Evolutionary conservation across 1,284 basidiomycete species (phyloP).

Genomic region (Vanrija sp.): DNA sequence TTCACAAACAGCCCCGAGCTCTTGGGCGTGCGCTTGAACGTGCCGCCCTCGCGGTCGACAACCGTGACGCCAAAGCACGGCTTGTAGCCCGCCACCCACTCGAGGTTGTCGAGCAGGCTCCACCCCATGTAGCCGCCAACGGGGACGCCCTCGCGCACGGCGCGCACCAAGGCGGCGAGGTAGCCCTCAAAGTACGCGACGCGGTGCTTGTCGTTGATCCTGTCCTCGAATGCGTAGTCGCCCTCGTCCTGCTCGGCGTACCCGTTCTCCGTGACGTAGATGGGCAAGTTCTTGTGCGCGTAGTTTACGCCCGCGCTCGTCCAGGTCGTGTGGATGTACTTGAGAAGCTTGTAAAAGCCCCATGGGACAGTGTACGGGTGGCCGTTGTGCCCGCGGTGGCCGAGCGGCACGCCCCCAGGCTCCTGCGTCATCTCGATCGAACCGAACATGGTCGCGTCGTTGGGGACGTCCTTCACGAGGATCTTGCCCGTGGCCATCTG

Average conservation of each 20-base stretch:
- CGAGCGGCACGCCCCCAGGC: constrained; percentile 22
- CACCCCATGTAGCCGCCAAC: constrained; percentile 30
- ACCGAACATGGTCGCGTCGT: constrained; percentile 15
- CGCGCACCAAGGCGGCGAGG: constrained; percentile 22
- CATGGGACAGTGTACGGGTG: constrained; percentile 27
- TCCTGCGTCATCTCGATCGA: constrained; percentile 14
- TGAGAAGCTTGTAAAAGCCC: constrained; percentile 13
- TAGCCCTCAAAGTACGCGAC: constrained; percentile 28
- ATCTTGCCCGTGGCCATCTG: constrained; percentile 18
- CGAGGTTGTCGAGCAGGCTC: constrained; percentile 24
- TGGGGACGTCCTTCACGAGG: background rate
- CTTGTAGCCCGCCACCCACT: background rate
- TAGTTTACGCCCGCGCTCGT: background rate
- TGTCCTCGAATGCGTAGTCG: constrained; percentile 10
- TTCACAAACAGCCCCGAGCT: constrained; percentile 17
- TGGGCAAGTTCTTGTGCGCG: background rate
- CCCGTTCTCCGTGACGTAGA: constrained; percentile 20
- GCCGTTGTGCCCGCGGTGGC: constrained; percentile 23
- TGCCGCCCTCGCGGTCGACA: constrained; percentile 12
- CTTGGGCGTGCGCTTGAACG: constrained; percentile 27
- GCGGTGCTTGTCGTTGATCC: constrained; percentile 21
- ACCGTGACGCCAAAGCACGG: constrained; percentile 1
- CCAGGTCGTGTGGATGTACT: constrained; percentile 3
- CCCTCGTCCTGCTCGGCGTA: background rate
- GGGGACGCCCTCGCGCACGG: constrained; percentile 23